phyloP scores from a whole-genome alignment of 2,329 filamentous ascomycete genomes.

The Claviceps africana region DNA sequence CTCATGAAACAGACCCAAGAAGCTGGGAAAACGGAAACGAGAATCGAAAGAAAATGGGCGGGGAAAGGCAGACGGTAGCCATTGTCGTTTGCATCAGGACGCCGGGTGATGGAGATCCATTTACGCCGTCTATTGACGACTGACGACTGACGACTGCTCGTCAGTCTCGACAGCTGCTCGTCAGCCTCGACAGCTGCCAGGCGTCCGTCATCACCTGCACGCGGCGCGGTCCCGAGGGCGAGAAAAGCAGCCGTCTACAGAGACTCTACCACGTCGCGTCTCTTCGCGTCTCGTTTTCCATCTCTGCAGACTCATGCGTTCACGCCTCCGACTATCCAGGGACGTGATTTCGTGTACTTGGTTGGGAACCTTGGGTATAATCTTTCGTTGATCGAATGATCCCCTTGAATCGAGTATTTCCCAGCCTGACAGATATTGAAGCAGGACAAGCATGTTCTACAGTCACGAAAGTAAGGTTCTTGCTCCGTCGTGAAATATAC shows the following conservation, averaged over 20 bases:
- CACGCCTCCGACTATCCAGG: not conserved
- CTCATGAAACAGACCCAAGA: not conserved
- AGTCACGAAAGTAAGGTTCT: constrained; percentile 70
- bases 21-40: too few relatives aligned
- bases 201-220: not conserved
- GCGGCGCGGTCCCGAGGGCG: not conserved
- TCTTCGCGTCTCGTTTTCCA: not conserved
- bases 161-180: not conserved
- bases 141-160: not conserved
- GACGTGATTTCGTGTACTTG: not conserved
- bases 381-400: not conserved
- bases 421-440: not conserved
- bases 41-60: not conserved
- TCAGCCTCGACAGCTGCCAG: not conserved
- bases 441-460: constrained; percentile 61
- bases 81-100: not conserved
- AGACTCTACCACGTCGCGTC: not conserved
- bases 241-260: not conserved
- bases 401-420: not conserved
- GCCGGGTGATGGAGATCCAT: not conserved
- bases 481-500: not conserved
- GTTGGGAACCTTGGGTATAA: not conserved
- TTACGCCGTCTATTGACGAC: not conserved
- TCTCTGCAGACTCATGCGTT: not conserved
- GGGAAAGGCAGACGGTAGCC: not conserved